phyloP scores from a whole-genome alignment of 805 yeast species.

The Starmerella cellae region DNA sequence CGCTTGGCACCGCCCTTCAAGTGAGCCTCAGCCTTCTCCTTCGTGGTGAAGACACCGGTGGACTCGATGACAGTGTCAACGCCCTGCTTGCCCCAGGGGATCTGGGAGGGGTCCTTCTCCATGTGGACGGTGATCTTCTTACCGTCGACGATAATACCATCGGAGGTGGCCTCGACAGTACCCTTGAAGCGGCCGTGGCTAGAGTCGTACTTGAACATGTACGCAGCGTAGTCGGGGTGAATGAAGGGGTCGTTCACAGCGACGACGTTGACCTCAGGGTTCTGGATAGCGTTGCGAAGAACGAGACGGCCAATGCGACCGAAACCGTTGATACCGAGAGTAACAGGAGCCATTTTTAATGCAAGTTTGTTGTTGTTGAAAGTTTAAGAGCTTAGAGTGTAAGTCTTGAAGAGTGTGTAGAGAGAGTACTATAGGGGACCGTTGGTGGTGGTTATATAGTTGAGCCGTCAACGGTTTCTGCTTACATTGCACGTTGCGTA shows the following conservation, averaged over 20 bases:
- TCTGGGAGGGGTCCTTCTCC: slow-evolving; percentile 72
- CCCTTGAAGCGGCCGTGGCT: slow-evolving; percentile 82
- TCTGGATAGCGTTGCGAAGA: slow-evolving; percentile 62
- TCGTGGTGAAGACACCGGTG: slow-evolving; percentile 83
- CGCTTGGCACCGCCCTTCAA: slow-evolving; percentile 86
- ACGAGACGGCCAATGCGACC: slow-evolving; percentile 88
- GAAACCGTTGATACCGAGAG: slow-evolving; percentile 86
- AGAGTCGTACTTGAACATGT: slow-evolving; percentile 91
- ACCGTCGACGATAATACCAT: slow-evolving; percentile 49
- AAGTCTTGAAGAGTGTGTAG: neutral
- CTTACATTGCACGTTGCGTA: slow-evolving; percentile 12
- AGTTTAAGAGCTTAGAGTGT: neutral
- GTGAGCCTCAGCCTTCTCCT: slow-evolving; percentile 73
- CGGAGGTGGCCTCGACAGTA: slow-evolving; percentile 47
- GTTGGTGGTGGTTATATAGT: slow-evolving; percentile 6
- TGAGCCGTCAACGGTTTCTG: neutral
- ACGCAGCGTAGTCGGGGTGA: slow-evolving; percentile 79
- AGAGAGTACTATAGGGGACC: neutral
- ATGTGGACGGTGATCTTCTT: slow-evolving; percentile 52
- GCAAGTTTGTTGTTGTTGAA: neutral
- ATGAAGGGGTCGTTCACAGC: slow-evolving; percentile 90
- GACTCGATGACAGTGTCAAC: slow-evolving; percentile 85
- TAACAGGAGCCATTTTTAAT: slow-evolving; percentile 31
- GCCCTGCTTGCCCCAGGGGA: slow-evolving; percentile 73
- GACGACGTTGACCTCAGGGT: slow-evolving; percentile 66